Base-by-base conservation (phyloP, 2,329 filamentous ascomycete genomes). In the Phaeosphaeriaceae sp. region DNA sequence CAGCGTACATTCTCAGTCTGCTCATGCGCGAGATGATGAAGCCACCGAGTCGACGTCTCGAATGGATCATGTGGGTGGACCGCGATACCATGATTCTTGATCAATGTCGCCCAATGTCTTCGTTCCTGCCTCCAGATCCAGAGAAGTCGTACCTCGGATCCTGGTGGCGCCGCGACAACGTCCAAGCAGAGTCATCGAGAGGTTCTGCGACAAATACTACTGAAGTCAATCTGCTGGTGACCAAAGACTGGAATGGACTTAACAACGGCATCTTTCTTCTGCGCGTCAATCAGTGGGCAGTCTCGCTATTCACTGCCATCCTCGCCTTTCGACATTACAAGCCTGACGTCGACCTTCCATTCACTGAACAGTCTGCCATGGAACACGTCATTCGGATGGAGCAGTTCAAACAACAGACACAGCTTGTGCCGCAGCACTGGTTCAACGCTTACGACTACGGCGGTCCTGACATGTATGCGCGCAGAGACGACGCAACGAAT, bases 21-120 rank as follows among this genome's bases (percentile, higher is more conserved):
- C 63, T 81, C 10, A 68, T 80, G 49, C 48, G 49, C 17, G 65
- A 51, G 60, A 70, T 79, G 57, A 54, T 72, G 9, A 79, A 79
- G 58, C 76, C 78, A 0, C 69, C 72, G 13, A 69, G 65, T 21
- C 71, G 80, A 52, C 68, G 79, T 6, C 63, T 81, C 13, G 75
- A 81, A 51, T 81, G 79, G 79, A 67, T 81, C 6, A 69, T 80
- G 61, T 81, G 79, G 78, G 73, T 78, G 1, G 79, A 81, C 51
- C 76, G 76, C n/a, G 79, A 81, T 57, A 80, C 78, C 1, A 69
- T 81, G 6, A 72, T 81, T n/a, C 67, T 81, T 27, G 79, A 81
- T 47, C 78, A 79, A 2, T 71, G 78, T 55, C 71, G 80, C 6
- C 78, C 78, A 0, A 70, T 79, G 42, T 73, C 78, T 20, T 72